phyloP scores from a whole-genome alignment of 2,329 filamentous ascomycete species.

The Rutstroemia sp. region DNA sequence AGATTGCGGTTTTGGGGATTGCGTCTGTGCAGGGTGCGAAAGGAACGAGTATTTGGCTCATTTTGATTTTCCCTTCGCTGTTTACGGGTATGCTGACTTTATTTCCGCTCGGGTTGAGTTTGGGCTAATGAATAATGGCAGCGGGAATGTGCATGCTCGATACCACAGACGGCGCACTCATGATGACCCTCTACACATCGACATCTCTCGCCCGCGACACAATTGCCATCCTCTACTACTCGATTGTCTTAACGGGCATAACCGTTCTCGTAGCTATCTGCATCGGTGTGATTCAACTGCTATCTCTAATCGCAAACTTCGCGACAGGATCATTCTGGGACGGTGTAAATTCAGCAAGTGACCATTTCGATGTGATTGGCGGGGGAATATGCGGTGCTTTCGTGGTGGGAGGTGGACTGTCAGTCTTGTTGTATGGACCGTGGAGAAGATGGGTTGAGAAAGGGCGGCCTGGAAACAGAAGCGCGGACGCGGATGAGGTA shows the following conservation, averaged over 20 bases:
- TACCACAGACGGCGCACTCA: slow-evolving; percentile 85
- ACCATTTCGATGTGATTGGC: slow-evolving; percentile 80
- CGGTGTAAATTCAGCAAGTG: slow-evolving; percentile 66
- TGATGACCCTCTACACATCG: slow-evolving; percentile 89
- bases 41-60: slow-evolving; percentile 89
- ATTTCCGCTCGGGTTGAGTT: neutral
- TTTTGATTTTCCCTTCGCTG: slow-evolving; percentile 80
- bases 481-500: neutral
- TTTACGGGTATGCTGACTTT: slow-evolving; percentile 60
- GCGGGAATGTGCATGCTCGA: slow-evolving; percentile 94
- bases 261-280: slow-evolving; percentile 39
- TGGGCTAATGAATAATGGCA: slow-evolving; percentile 26
- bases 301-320: slow-evolving; percentile 72
- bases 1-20: slow-evolving; percentile 87
- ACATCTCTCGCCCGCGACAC: slow-evolving; percentile 69
- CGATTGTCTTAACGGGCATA: slow-evolving; percentile 35
- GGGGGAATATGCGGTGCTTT: slow-evolving; percentile 83
- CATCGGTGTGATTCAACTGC: slow-evolving; percentile 77
- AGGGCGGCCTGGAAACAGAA: neutral
- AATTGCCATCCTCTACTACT: slow-evolving; percentile 92
- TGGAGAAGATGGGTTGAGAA: slow-evolving; percentile 58
- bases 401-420: slow-evolving; percentile 58
- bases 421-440: slow-evolving; percentile 65
- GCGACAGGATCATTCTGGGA: slow-evolving; percentile 82
- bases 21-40: slow-evolving; percentile 77